Evolutionary conservation across 129 eudicot genomes (phyloP).

Genomic region (Tagetes erecta): DNA sequence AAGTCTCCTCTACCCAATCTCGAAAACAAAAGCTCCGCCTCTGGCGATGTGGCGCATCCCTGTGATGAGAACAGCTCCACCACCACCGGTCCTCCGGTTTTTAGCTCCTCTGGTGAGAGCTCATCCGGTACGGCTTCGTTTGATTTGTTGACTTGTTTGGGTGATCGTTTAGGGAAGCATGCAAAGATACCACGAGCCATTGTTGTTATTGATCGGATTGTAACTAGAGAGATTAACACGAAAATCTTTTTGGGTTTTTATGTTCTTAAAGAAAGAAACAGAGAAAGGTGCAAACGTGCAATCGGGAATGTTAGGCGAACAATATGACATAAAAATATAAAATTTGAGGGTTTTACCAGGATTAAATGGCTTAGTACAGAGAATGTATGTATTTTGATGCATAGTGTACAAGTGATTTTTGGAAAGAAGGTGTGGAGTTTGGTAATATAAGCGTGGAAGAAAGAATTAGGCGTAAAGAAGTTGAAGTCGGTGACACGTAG

Average conservation of each 20-base stretch:
- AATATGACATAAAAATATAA: conserved; percentile 24
- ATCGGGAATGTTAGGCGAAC: conserved; percentile 41
- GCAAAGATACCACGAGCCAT: conserved; percentile 66
- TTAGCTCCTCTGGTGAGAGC: conserved; percentile 45
- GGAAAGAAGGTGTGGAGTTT: not conserved
- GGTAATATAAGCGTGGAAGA: conserved; percentile 11
- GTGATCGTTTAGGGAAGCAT: conserved; percentile 50
- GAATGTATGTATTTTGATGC: not conserved
- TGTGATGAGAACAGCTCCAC: conserved; percentile 92
- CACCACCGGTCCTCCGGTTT: conserved; percentile 59
- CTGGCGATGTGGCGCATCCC: conserved; percentile 81
- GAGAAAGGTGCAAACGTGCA: not conserved
- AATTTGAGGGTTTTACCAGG: not conserved
- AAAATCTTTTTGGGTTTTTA: not conserved
- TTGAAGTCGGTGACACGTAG: conserved; percentile 60
- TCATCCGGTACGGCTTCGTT: conserved; percentile 41
- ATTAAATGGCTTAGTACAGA: not conserved
- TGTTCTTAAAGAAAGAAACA: conserved; percentile 4
- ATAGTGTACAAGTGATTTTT: not conserved
- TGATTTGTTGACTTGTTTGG: conserved; percentile 7
- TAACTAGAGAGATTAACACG: not conserved
- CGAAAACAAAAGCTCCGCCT: conserved; percentile 84
- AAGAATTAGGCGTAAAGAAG: not conserved
- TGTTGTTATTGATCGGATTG: conserved; percentile 24
- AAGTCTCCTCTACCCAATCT: conserved; percentile 88